These are phyloP conservation scores for Gypsophila paniculata DNA, from an alignment of 179 eudicot species.

Conservation along the genomic window DNA sequence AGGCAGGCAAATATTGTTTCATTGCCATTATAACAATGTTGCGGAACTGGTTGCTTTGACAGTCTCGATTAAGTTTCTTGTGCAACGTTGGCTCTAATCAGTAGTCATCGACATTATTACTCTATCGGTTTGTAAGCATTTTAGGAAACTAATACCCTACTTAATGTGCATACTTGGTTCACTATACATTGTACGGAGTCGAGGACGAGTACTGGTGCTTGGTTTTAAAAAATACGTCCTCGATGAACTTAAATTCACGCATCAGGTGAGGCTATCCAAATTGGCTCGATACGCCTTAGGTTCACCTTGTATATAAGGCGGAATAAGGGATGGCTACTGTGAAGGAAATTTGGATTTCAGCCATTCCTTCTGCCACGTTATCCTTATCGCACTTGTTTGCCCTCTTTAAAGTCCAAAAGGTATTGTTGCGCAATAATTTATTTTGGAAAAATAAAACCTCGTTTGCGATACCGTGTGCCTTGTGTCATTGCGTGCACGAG, in stretches of 20 bases:
- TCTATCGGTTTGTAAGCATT: too few relatives aligned
- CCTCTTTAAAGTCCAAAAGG: not conserved
- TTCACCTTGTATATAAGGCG: too few relatives aligned
- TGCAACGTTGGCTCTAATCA: too few relatives aligned
- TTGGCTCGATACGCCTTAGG: too few relatives aligned
- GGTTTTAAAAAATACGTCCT: not conserved
- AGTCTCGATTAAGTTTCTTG: not conserved
- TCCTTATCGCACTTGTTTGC: not conserved
- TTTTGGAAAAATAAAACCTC: not conserved
- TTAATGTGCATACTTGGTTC: not conserved
- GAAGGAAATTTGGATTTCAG: too few relatives aligned
- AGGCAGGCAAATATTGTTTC: not conserved
- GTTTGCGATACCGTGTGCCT: not conserved
- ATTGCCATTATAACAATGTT: not conserved
- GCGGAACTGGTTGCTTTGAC: not conserved
- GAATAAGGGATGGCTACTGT: too few relatives aligned
- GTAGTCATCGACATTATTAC: not conserved
- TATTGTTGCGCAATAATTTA: too few relatives aligned
- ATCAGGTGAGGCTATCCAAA: not conserved
- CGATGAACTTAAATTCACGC: not conserved
- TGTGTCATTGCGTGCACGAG: not conserved
- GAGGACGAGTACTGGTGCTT: not conserved
- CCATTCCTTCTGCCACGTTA: not conserved
- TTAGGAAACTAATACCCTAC: not conserved
- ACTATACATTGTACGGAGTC: not conserved